Evolutionary conservation across 169 alveolate species (phyloP).

Genomic region (Cyclospora cayetanensis): DNA sequence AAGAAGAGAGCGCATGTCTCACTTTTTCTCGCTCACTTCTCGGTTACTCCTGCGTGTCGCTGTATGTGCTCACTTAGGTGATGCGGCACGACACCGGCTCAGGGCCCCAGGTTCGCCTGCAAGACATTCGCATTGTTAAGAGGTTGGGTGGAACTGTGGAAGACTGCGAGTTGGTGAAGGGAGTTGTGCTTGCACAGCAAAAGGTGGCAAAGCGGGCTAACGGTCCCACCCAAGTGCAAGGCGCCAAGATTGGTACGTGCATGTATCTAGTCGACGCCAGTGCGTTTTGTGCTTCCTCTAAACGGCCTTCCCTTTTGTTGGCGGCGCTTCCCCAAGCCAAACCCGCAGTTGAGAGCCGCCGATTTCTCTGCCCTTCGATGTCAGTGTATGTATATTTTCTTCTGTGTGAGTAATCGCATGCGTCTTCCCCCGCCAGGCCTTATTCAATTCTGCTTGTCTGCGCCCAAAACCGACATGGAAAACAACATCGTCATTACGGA

Average conservation of each 20-base stretch:
- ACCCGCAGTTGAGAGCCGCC: not conserved
- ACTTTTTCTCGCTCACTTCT: too few relatives aligned
- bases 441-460: constrained; percentile 98
- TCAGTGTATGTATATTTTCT: too few relatives aligned
- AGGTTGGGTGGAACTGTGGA: constrained; percentile 99
- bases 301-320: not conserved
- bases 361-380: too few relatives aligned
- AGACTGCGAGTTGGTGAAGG: constrained; percentile 98
- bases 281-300: not conserved
- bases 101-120: constrained; percentile 83
- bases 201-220: constrained; percentile 96
- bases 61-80: not conserved
- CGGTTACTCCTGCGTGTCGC: not conserved
- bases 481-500: constrained; percentile 86
- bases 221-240: constrained; percentile 94
- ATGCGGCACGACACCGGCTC: not conserved
- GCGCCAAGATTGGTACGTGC: constrained; percentile 94
- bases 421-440: constrained; percentile 75
- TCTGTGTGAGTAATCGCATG: too few relatives aligned
- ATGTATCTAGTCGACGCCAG: not conserved
- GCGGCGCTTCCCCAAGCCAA: not conserved
- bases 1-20: not conserved
- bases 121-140: constrained; percentile 84
- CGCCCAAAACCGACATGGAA: constrained; percentile 99
- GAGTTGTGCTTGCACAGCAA: constrained; percentile 96